Evolutionary conservation across 257 asterid species (phyloP).

Genomic region (Solanum tarapatanum): DNA sequence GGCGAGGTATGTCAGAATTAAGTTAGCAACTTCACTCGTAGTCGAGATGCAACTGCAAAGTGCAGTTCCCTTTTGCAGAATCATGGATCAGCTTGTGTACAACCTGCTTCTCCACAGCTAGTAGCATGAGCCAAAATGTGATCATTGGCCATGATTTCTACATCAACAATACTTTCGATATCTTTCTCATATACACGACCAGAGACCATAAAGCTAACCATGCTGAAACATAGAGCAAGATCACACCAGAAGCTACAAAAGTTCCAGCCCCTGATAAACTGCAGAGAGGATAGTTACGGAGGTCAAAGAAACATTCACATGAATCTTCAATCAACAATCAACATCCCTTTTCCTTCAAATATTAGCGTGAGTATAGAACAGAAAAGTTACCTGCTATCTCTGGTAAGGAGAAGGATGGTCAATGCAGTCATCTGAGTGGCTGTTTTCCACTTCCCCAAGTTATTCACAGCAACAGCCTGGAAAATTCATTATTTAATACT

Average conservation of each 20-base stretch:
- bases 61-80: background rate
- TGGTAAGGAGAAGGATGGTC: conserved; percentile 72
- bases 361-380: background rate
- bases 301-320: background rate
- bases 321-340: background rate
- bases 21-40: background rate
- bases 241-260: conserved; percentile 49
- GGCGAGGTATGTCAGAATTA: background rate
- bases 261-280: conserved; percentile 50
- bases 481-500: background rate
- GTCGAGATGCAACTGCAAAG: background rate
- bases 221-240: conserved; percentile 70
- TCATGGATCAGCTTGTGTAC: background rate
- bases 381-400: conserved; percentile 62
- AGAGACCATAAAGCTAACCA: conserved; percentile 82
- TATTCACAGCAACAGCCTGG: conserved; percentile 93
- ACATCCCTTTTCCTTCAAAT: background rate
- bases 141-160: conserved; percentile 9
- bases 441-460: conserved; percentile 96
- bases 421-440: conserved; percentile 92
- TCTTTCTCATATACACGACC: conserved; percentile 60
- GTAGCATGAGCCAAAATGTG: background rate
- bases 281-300: background rate
- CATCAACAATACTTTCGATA: conserved; percentile 55
- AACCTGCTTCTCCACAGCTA: background rate